A percentile compares a stretch with the other conserved stretches of the same genome.
Conservation (phyloP, 106 monocot species). For the Dioscorea alata region DNA sequence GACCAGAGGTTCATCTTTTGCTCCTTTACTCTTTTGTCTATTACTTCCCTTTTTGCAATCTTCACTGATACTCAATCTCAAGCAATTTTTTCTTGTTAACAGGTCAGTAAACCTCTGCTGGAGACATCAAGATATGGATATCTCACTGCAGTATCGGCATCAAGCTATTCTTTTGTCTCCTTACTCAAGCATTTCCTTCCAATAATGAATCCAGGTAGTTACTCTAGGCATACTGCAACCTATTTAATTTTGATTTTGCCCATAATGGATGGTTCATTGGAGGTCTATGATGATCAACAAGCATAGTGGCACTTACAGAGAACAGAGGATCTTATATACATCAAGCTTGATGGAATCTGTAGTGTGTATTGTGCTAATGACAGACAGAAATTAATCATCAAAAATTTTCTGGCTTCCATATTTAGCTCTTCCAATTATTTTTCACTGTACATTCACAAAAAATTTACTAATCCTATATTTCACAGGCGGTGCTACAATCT, state of each 20-base stretch:
- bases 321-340: too few relatives aligned
- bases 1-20: slow-evolving; percentile 53
- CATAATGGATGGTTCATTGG: too few relatives aligned
- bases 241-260: too few relatives aligned
- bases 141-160: slow-evolving; percentile 92
- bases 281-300: too few relatives aligned
- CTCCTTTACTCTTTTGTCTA: neutral
- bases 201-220: slow-evolving; percentile 91
- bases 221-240: too few relatives aligned
- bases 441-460: neutral
- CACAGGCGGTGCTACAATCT: slow-evolving; percentile 50
- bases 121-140: slow-evolving; percentile 93
- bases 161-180: slow-evolving; percentile 90
- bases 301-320: too few relatives aligned
- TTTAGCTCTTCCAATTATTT: neutral
- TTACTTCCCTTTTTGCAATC: too few relatives aligned
- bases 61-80: neutral
- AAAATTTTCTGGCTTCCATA: too few relatives aligned
- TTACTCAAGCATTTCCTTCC: slow-evolving; percentile 92
- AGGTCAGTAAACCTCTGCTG: slow-evolving; percentile 87
- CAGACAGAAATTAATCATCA: too few relatives aligned
- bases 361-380: too few relatives aligned
- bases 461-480: neutral
- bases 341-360: too few relatives aligned
- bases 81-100: neutral